A percentile compares a stretch with the other conserved stretches of the same genome.
Evolutionary conservation across 768 basidiomycete species (phyloP).

Genomic region (Mycena haematopus): DNA sequence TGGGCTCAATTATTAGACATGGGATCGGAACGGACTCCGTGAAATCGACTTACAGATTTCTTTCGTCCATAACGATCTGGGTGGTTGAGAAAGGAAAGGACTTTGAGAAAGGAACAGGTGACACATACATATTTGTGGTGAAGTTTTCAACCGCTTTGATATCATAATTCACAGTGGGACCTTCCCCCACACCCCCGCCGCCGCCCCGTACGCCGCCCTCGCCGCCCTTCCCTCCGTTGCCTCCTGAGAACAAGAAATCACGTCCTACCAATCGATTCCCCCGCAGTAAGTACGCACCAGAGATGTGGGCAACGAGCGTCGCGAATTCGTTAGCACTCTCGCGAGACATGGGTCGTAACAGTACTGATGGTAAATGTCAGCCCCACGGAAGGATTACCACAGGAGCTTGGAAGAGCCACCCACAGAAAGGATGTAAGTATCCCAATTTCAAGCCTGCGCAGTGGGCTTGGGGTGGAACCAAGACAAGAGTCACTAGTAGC

Average conservation of each 20-base stretch:
- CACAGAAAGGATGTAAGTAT: too few relatives aligned
- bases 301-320: not conserved
- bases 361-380: not conserved
- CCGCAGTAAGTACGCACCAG: not conserved
- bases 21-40: too few relatives aligned
- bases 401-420: not conserved
- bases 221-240: not conserved
- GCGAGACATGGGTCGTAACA: not conserved
- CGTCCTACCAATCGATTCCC: too few relatives aligned
- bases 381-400: not conserved
- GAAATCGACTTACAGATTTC: too few relatives aligned
- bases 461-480: not conserved
- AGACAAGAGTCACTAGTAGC: not conserved
- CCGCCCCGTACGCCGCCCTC: not conserved
- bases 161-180: not conserved
- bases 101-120: not conserved
- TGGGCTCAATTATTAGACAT: too few relatives aligned
- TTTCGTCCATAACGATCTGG: too few relatives aligned
- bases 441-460: not conserved
- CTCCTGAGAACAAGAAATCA: not conserved
- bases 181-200: not conserved
- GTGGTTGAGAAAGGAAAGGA: not conserved
- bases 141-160: not conserved
- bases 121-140: not conserved
- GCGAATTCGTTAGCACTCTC: not conserved